Evolutionary conservation across 2,329 filamentous ascomycete genomes (phyloP).

Genomic region (Clarireedia homoeocarpa): DNA sequence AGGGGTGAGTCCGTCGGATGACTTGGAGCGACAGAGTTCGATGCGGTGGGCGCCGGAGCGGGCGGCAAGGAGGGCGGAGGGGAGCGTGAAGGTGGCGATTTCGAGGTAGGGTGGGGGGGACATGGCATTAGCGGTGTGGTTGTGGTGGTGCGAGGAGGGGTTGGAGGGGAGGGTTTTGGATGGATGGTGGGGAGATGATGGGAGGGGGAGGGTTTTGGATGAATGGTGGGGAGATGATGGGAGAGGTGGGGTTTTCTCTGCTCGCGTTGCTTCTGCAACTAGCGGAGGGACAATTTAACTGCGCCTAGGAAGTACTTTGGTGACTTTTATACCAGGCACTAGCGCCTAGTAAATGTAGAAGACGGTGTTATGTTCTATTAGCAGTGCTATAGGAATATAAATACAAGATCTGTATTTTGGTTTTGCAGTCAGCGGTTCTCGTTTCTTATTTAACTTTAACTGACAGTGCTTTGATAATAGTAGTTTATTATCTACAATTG

Average conservation of each 20-base stretch:
- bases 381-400: no score
- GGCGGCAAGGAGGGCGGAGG: slow-evolving; percentile 36
- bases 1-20: slow-evolving; percentile 36
- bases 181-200: background rate
- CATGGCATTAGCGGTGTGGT: background rate
- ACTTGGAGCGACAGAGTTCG: slow-evolving; percentile 39
- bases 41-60: slow-evolving; percentile 40
- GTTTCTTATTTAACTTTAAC: no score
- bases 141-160: background rate
- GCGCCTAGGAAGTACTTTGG: no score
- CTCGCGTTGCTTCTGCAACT: no score
- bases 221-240: background rate
- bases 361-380: no score
- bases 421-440: no score
- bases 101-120: slow-evolving; percentile 30
- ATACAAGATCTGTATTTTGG: no score
- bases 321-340: no score
- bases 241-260: background rate
- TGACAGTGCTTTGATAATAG: no score
- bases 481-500: no score
- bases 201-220: background rate
- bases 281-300: no score
- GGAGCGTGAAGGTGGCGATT: slow-evolving; percentile 40
- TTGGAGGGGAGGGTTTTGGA: background rate
- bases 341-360: no score